Base-by-base conservation (phyloP, 2,329 filamentous ascomycete genomes). In the Ascochyta fabae region DNA sequence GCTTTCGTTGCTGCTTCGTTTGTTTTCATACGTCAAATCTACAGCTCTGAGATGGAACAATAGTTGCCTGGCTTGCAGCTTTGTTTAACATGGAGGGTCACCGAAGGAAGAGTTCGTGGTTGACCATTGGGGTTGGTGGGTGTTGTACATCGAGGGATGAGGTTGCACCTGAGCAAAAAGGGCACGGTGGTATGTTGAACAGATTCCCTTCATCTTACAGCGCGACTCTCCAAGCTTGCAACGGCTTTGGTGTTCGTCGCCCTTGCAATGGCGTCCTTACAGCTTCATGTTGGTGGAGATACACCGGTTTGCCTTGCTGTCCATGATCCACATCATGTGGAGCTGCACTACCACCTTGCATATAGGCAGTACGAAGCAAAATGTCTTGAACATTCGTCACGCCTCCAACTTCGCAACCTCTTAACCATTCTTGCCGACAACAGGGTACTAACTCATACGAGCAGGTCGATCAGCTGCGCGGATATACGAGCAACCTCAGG, bases 141-240 rank as follows among this genome's bases (percentile, higher is more conserved):
- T 76, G 73, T 70, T 75, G 73, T 70, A 72, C 70, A 67, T 71
- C 72, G 44, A 65, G 61, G 48, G 67, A 68, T 34, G 66, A 69
- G 40, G 47, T 65, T 39, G 65, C 65, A 3, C 64, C 68, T n/a
- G 65, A 72, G 45, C 64, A 61, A 6, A 61, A 60, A 31, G 60
- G 58, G 43, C 62, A 50, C 39, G 59, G 57, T 61, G 67, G 72
- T 75, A 71, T 50, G 73, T 73, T 55, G 19, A 48, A 53, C 42
- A 43, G 24, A 12, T 24, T 48, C 26, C 42, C 36, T 56, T 50
- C 26, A 26, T 48, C 46, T 19, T 51, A 56, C 53, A 42, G 35
- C 31, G 47, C 53, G 46, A 42, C 23, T 39, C 31, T 50, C 24
- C 29, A 46, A 12, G 34, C 26, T 38, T 38, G 38, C 48, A 4